Evolutionary conservation across 2,329 filamentous ascomycete species (phyloP).

Genomic region (Diaporthe sp.): DNA sequence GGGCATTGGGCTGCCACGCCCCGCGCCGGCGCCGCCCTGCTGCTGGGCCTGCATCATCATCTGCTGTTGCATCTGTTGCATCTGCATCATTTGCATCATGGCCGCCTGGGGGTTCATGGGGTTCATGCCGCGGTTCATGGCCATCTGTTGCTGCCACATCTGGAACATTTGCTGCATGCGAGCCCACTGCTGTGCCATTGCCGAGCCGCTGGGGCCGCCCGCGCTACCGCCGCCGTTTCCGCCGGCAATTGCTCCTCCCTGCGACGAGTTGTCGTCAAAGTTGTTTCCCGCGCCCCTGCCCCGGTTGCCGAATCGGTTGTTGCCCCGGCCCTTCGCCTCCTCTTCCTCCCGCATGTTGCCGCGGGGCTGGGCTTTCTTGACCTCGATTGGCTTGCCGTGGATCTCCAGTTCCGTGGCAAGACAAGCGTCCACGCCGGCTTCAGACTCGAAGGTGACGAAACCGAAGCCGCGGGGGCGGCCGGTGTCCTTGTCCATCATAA

Average conservation of each 20-base stretch:
- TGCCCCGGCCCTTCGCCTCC: conserved; percentile 73
- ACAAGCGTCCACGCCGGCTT: conserved; percentile 93
- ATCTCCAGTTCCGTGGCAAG: conserved; percentile 90
- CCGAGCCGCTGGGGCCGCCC: conserved; percentile 86
- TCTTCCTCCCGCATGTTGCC: conserved; percentile 96
- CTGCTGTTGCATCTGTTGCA: conserved; percentile 80
- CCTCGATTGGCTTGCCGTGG: conserved; percentile 95
- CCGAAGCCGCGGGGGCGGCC: conserved; percentile 96
- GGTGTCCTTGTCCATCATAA: conserved; percentile 99
- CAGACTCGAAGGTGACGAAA: conserved; percentile 98
- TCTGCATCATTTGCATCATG: conserved; percentile 75
- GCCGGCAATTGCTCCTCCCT: conserved; percentile 38
- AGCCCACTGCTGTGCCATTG: conserved; percentile 99
- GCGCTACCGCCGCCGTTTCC: conserved; percentile 48
- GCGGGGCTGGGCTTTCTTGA: conserved; percentile 96
- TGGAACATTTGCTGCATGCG: conserved; percentile 99
- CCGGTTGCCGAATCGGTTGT: conserved; percentile 69
- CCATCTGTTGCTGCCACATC: conserved; percentile 90
- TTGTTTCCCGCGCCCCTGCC: conserved; percentile 59
- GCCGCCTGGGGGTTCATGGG: conserved; percentile 56
- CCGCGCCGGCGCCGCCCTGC: conserved; percentile 45
- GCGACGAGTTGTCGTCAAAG: conserved; percentile 49
- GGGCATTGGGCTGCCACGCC: conserved; percentile 55
- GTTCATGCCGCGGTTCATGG: conserved; percentile 81
- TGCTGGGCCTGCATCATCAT: conserved; percentile 59